Evolutionary conservation across 305 asterid genomes (phyloP), one percentile per base, ranked within the genome.

Genomic region (Fraxinus latifolia): DNA sequence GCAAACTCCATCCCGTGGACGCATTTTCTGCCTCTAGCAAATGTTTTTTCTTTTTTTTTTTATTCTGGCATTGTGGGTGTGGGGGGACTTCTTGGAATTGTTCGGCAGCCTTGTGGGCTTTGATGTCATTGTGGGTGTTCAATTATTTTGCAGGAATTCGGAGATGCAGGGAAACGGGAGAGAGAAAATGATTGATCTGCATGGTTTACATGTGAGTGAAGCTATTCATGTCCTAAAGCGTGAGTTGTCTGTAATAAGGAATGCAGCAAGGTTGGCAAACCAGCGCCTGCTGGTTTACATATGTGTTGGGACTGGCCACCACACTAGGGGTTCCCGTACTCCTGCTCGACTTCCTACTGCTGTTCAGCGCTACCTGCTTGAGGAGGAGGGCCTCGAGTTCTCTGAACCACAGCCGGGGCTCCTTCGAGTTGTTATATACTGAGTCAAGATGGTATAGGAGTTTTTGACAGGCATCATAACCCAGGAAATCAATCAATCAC

Each of bases 321-420:
- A 91, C 91, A 88, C 90, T 3, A 89, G 93, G 89, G 97, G 99
- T 7, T 84, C 95, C 0, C 91, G 92, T 17, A 88, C 94, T 47
- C 96, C 98, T 12, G 93, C 94, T 29, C 87, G 97, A 74, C 96
- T 95, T 74, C 94, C 93, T 6, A 79, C 89, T 73, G 93, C 98
- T 25, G 97, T 95, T 79, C 97, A 95, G 82, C 89, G 86, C 55
- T 94, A 91, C 90, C 94, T 95, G 32, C 90, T 95, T 33, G 98
- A 92, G 84, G 97, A 91, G 62, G 99, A 95, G 79, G 93, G 97
- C 74, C 96, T 94, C 19, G 92, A 88, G 68, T 94, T 86, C 89
- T 84, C 97, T 4, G 99, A 95, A 86, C 95, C 96, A 0, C 98
- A 91, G 76, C 94, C 94, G 0, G 97, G 96, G 83, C 91, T 93